These are phyloP conservation scores for Trichoderma polysporum DNA, from an alignment of 2,329 filamentous ascomycete species.

Conservation along the genomic window DNA sequence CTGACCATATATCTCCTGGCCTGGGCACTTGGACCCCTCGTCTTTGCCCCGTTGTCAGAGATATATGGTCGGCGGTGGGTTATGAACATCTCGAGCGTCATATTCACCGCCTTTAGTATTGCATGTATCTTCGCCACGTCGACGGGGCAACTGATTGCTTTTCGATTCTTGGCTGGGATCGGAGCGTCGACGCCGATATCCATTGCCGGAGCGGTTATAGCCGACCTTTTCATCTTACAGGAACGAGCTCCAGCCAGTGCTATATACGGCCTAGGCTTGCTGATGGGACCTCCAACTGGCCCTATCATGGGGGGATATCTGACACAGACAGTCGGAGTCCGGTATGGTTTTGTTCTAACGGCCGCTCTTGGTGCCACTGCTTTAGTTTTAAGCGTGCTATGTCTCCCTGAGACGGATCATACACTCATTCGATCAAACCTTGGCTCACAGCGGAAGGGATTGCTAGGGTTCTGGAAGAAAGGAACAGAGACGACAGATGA, in stretches of 20 bases:
- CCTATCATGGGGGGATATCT: conserved; percentile 50
- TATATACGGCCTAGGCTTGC: conserved; percentile 9
- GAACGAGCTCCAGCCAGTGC: conserved; percentile 44
- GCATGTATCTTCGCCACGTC: conserved; percentile 47
- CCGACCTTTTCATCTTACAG: conserved; percentile 48
- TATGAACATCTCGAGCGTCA: conserved; percentile 47
- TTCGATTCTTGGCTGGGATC: conserved; percentile 47
- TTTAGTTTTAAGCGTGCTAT: conserved; percentile 31
- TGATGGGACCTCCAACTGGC: conserved; percentile 47
- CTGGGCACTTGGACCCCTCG: conserved; percentile 42
- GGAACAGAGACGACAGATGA: neutral
- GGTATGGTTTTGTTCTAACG: conserved; percentile 38
- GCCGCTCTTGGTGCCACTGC: conserved; percentile 50
- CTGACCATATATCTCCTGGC: conserved; percentile 13
- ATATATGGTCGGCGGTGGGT: conserved; percentile 44
- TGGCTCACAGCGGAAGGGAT: neutral
- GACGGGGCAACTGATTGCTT: conserved; percentile 43
- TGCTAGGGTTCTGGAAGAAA: neutral
- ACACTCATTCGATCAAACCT: neutral
- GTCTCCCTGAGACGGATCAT: conserved; percentile 37
- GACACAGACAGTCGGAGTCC: conserved; percentile 37
- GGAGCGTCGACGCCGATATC: conserved; percentile 45
- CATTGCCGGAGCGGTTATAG: conserved; percentile 51
- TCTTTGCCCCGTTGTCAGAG: conserved; percentile 51
- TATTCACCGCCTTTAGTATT: conserved; percentile 57